Conservation (phyloP, 1,284 basidiomycete genomes). For the Thelephora terrestris region DNA sequence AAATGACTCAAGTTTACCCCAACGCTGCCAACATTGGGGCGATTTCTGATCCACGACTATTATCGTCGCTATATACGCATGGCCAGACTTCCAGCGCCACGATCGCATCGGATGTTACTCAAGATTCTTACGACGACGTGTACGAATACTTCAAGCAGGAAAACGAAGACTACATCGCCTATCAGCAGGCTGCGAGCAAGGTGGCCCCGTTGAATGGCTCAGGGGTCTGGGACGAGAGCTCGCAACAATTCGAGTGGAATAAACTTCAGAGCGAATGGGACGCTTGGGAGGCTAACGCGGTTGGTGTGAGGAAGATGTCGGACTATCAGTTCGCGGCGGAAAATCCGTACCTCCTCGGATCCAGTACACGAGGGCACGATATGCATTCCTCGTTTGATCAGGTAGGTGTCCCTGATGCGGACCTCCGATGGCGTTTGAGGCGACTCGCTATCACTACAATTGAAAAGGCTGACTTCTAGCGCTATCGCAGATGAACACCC, state of each 20-base stretch:
- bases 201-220: conserved; percentile 9
- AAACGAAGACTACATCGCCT: conserved; percentile 54
- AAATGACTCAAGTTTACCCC: conserved; percentile 7
- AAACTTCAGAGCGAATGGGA: conserved; percentile 80
- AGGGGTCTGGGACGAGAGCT: background rate
- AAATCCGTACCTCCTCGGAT: conserved; percentile 72
- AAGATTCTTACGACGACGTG: conserved; percentile 27
- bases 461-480: too few relatives aligned
- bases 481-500: conserved; percentile 48
- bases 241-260: conserved; percentile 40
- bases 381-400: conserved; percentile 28
- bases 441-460: too few relatives aligned
- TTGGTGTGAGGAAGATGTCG: conserved; percentile 47
- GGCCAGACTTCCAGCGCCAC: background rate
- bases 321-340: conserved; percentile 72
- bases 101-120: background rate
- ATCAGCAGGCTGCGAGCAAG: conserved; percentile 34
- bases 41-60: background rate
- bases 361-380: conserved; percentile 43
- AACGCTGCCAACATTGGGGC: background rate
- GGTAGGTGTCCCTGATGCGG: too few relatives aligned
- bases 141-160: conserved; percentile 66
- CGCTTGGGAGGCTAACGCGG: conserved; percentile 57
- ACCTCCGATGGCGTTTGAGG: too few relatives aligned
- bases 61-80: background rate